Percentiles rank a stretch among this genome's conserved stretches.
Conservation (phyloP, 768 basidiomycete genomes). For the Vararia minispora region DNA sequence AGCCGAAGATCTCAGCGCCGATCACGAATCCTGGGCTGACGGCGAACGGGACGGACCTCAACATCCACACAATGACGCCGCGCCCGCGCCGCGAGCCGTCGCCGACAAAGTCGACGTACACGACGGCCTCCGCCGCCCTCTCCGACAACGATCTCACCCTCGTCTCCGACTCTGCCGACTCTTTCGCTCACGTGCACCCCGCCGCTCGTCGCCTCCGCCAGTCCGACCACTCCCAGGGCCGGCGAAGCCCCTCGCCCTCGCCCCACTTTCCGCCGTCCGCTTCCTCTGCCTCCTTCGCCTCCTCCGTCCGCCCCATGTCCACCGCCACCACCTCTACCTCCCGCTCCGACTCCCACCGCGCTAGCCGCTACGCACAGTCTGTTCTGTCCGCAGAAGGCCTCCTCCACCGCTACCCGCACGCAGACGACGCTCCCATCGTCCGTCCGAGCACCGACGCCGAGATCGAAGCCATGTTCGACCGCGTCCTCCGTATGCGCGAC, state of each 20-base stretch:
- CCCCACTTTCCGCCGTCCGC: constrained; percentile 14
- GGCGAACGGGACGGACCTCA: constrained; percentile 58
- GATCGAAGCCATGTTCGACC: constrained; percentile 72
- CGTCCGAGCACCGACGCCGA: constrained; percentile 68
- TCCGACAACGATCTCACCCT: too few species aligned
- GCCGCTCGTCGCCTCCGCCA: constrained; percentile 33
- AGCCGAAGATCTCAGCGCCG: constrained; percentile 57
- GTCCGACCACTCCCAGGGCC: constrained; percentile 34
- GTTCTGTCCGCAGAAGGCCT: constrained; percentile 34
- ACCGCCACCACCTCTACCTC: constrained; percentile 30
- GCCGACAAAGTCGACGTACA: constrained; percentile 36
- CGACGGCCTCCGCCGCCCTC: constrained; percentile 48
- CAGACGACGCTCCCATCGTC: constrained; percentile 61
- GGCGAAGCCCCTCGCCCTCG: constrained; percentile 33
- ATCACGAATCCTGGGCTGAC: constrained; percentile 78
- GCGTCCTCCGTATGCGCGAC: constrained; percentile 61
- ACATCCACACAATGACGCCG: constrained; percentile 36
- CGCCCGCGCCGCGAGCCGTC: constrained; percentile 48
- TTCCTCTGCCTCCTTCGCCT: constrained; percentile 11
- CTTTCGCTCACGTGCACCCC: constrained; percentile 19
- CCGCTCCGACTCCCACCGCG: constrained; percentile 45
- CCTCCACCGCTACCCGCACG: constrained; percentile 25
- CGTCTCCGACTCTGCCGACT: constrained; percentile 37
- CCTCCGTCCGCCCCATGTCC: constrained; percentile 20
- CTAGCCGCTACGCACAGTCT: constrained; percentile 55